Conservation (phyloP, 352 stramenopile species). For the Stramenopiles sp. region DNA sequence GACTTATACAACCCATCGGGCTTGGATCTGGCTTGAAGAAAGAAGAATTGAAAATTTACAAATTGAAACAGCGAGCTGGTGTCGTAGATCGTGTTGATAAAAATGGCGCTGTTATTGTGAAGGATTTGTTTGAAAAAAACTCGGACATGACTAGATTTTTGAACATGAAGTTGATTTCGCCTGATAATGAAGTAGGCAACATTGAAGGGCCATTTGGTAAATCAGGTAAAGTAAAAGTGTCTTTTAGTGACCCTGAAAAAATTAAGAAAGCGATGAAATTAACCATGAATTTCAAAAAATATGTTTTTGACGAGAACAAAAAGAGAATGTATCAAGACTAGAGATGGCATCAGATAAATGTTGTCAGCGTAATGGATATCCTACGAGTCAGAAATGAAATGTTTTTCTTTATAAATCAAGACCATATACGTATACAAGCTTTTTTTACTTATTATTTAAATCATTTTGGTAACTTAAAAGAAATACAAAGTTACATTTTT, state of each 20-base stretch:
- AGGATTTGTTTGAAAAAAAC: conserved; percentile 52
- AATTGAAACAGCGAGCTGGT: conserved; percentile 38
- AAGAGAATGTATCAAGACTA: not conserved
- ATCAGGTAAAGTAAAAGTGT: conserved; percentile 43
- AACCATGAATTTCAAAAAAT: not conserved
- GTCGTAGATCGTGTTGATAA: conserved; percentile 36
- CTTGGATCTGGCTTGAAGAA: conserved; percentile 13
- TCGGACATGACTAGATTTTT: conserved; percentile 49
- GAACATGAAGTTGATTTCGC: conserved; percentile 39
- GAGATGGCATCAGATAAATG: too few relatives aligned
- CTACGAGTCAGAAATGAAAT: too few relatives aligned
- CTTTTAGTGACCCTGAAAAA: not conserved
- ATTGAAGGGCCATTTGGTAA: conserved; percentile 49
- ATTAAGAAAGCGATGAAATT: not conserved
- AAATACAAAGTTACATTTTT: not conserved
- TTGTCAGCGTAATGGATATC: too few relatives aligned
- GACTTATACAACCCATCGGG: conserved; percentile 36
- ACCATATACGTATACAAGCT: too few relatives aligned
- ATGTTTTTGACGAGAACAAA: not conserved
- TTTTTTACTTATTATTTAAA: too few relatives aligned
- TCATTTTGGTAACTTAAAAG: too few relatives aligned
- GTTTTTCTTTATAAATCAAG: too few relatives aligned
- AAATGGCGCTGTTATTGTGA: conserved; percentile 38
- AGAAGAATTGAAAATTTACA: conserved; percentile 35
- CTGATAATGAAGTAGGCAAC: conserved; percentile 34